Evolutionary conservation across 768 basidiomycete species (phyloP).

Genomic region (Hypholoma sublateritium): DNA sequence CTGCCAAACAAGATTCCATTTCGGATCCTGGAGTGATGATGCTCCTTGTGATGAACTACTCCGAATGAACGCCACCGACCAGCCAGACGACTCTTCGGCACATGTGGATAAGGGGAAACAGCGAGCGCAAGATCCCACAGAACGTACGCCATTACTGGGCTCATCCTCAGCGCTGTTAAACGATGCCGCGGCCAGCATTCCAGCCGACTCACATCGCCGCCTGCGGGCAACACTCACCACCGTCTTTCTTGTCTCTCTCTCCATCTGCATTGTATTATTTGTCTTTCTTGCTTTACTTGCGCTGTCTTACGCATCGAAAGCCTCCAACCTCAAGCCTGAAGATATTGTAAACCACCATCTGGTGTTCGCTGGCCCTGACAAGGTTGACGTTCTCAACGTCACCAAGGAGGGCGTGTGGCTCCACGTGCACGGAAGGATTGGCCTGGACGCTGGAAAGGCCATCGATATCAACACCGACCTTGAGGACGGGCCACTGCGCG

Average conservation of each 20-base stretch:
- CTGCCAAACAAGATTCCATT: too few relatives aligned
- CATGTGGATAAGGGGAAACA: conserved; percentile 54
- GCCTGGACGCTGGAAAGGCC: conserved; percentile 65
- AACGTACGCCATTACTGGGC: conserved; percentile 55
- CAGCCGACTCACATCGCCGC: conserved; percentile 26
- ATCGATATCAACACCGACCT: conserved; percentile 51
- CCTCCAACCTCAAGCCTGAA: conserved; percentile 52
- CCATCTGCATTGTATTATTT: conserved; percentile 45
- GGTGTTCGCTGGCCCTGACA: conserved; percentile 58
- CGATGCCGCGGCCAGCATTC: conserved; percentile 26
- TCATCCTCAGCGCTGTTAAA: conserved; percentile 26
- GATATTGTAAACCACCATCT: conserved; percentile 57
- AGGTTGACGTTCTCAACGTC: conserved; percentile 60
- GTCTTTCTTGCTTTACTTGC: conserved; percentile 50
- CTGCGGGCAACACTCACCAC: conserved; percentile 37
- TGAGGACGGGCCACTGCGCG: conserved; percentile 43
- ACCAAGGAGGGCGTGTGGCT: conserved; percentile 65
- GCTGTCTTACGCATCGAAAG: conserved; percentile 64
- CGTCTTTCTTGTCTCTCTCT: conserved; percentile 61
- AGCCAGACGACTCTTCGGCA: background rate
- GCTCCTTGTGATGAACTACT: conserved; percentile 3
- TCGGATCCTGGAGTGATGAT: too few relatives aligned
- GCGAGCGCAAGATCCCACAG: conserved; percentile 45
- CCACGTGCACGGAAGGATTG: conserved; percentile 53
- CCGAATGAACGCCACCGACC: background rate